Percentiles rank a stretch among this genome's conserved stretches.
phyloP scores from a whole-genome alignment of 1,284 basidiomycete genomes.

The Coniferiporia sulphurascens region DNA sequence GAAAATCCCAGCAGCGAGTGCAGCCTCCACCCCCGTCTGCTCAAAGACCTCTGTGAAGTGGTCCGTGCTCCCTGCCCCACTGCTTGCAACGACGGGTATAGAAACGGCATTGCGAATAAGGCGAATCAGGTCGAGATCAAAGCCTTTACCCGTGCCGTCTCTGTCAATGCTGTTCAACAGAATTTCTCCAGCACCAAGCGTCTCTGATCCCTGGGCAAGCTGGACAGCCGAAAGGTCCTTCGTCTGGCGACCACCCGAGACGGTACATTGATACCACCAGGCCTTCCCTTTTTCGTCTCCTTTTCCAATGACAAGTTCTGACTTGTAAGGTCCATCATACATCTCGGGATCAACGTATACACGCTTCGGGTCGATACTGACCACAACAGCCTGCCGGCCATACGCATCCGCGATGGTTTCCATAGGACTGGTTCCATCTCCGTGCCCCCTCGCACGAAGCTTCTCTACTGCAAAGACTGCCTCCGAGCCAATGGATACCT shows the following conservation, averaged over 20 bases:
- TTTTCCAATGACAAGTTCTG: conserved; percentile 61
- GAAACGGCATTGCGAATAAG: conserved; percentile 74
- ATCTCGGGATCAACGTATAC: conserved; percentile 73
- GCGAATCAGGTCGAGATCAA: conserved; percentile 82
- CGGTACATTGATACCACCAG: conserved; percentile 99
- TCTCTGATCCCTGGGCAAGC: conserved; percentile 84
- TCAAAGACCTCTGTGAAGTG: conserved; percentile 89
- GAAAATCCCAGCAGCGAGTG: conserved; percentile 96
- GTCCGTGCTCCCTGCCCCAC: conserved; percentile 78
- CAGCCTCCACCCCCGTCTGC: conserved; percentile 83
- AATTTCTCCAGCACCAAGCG: conserved; percentile 92
- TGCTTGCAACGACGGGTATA: conserved; percentile 94
- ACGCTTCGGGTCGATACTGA: conserved; percentile 92
- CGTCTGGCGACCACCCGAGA: conserved; percentile 86
- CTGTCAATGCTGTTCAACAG: conserved; percentile 96
- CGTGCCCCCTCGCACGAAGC: conserved; percentile 51
- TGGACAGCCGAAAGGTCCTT: conserved; percentile 92
- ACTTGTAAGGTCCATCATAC: conserved; percentile 65
- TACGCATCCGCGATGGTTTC: conserved; percentile 91
- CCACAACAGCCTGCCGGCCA: conserved; percentile 96
- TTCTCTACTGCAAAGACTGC: conserved; percentile 93
- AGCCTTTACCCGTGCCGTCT: conserved; percentile 91
- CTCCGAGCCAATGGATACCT: conserved; percentile 94
- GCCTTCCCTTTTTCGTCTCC: conserved; percentile 65
- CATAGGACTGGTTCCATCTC: conserved; percentile 81